phyloP scores from a whole-genome alignment of 1,139 yeast species.

The Candida frijolesensis region DNA sequence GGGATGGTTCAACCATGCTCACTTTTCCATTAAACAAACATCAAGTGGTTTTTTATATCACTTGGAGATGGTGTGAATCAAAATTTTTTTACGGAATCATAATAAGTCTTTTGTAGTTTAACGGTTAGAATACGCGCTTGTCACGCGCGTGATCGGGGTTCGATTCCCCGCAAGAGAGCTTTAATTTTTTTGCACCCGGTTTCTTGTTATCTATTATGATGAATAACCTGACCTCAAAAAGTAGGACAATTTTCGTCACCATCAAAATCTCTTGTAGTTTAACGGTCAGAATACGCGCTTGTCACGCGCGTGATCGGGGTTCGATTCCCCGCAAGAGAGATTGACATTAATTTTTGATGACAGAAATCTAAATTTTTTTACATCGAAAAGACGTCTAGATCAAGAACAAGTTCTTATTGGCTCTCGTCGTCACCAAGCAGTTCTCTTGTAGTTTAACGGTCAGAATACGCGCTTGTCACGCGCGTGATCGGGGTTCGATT shows the following conservation, averaged over 20 bases:
- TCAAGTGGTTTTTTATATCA: no score
- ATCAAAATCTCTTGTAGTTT: neutral
- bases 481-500: constrained; percentile 5
- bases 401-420: no score
- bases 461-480: constrained; percentile 5
- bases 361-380: no score
- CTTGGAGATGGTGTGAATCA: no score
- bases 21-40: no score
- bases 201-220: neutral
- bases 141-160: constrained; percentile 6
- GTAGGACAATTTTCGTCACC: no score
- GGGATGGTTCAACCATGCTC: no score
- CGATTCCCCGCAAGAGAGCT: constrained; percentile 4
- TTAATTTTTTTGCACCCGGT: neutral
- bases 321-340: constrained; percentile 4
- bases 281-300: constrained; percentile 4
- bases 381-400: no score
- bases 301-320: constrained; percentile 6
- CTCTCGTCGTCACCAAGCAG: neutral
- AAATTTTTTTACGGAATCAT: no score
- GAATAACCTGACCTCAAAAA: no score
- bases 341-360: neutral
- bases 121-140: constrained; percentile 4
- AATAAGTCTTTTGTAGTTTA: neutral
- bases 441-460: constrained; percentile 3